Evolutionary conservation across 768 basidiomycete genomes (phyloP).

Genomic region (Mrakia frigida): DNA sequence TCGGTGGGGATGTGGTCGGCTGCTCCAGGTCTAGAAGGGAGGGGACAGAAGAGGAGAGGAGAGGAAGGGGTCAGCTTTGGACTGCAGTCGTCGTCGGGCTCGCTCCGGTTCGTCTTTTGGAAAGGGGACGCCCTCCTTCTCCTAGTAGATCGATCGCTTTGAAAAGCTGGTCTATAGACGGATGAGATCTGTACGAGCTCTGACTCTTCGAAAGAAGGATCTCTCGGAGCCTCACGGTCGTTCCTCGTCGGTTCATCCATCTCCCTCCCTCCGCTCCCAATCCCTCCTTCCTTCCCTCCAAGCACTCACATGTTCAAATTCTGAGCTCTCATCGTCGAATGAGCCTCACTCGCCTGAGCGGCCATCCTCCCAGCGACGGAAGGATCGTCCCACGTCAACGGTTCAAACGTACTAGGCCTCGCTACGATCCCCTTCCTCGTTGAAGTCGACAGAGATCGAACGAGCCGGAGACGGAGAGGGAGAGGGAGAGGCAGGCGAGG

Average conservation of each 20-base stretch:
- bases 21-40: neutral
- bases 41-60: neutral
- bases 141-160: no score
- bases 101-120: neutral
- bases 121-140: no score
- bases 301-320: neutral
- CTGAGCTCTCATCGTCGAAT: neutral
- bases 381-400: neutral
- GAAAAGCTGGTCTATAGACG: no score
- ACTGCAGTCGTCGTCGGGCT: neutral
- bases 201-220: no score
- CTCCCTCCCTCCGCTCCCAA: neutral
- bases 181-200: no score
- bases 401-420: neutral
- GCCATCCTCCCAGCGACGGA: neutral
- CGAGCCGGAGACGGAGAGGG: neutral
- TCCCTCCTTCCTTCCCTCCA: neutral
- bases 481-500: neutral
- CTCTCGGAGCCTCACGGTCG: neutral
- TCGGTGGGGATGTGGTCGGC: neutral
- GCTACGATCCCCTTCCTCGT: neutral
- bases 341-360: neutral
- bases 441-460: neutral
- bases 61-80: no score
- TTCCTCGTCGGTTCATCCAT: neutral